Base-by-base conservation (phyloP, 2,329 filamentous ascomycete species). In the Coniosporium tulheliwenetii region DNA sequence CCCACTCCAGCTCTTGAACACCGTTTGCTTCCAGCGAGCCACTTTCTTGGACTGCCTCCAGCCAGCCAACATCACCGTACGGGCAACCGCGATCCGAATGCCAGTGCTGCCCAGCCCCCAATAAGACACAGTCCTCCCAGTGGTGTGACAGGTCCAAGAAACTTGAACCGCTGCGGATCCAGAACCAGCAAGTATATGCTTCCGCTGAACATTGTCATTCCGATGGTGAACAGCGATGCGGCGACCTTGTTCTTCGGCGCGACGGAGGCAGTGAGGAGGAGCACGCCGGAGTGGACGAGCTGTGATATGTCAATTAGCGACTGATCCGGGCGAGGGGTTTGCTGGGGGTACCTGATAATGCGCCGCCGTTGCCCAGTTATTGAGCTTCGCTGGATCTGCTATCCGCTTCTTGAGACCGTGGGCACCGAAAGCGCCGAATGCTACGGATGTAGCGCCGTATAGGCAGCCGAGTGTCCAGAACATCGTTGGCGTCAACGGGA, bases 121-220 rank as follows among this genome's bases (percentile, higher is more conserved):
- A 81, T 81, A 47, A 82, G 61, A 44, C 70, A 77, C 39, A 77
- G 47, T 0, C 77, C 77, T 0, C 77, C 78, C 1, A 81, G 43
- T 10, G 78, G 78, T 39, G 78, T 81, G 10, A 80, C 69, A 1
- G 78, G 77, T 0, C 78, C 77, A 46, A 81, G 43, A 41, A 64
- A 60, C 51, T 69, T 71, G 59, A 77, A 79, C 26, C 66, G 61
- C 49, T 71, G 65, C 14, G 76, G 71, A 56, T 79, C 70, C n/a
- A 81, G 61, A 0, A 73, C 66, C 8, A 81, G 65, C 8, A 75
- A 62, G 54, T 82, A 82, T 47, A 82, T 69, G 51, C 69, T 74
- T 2, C 78, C 78, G 44, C 69, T 74, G 58, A 81, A 81, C 66
- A 79, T 69, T 3, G 73, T 73, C 64, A 81, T 80, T 39, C 78